These are phyloP conservation scores for Picea sitchensis DNA, from an alignment of 75 land plant species.

Conservation along the genomic window DNA sequence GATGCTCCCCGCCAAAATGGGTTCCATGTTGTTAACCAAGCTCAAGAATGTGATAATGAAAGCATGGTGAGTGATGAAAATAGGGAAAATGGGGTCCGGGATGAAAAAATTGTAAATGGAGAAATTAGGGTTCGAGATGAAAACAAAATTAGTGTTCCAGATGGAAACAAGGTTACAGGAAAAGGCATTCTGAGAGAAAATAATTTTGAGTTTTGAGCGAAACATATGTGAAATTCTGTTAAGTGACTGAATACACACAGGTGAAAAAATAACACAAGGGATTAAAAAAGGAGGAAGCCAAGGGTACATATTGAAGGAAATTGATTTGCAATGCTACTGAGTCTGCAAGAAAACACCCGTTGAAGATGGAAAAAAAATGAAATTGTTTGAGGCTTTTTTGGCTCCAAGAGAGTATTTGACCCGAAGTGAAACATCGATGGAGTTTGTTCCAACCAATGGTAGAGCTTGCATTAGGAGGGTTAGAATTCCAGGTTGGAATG, in stretches of 20 bases:
- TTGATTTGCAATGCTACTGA: neutral
- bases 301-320: neutral
- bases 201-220: neutral
- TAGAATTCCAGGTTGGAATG: neutral
- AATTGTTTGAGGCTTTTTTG: neutral
- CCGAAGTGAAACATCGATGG: too few species aligned
- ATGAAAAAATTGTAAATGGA: too few species aligned
- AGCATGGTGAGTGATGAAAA: neutral
- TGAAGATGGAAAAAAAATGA: too few species aligned
- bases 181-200: neutral
- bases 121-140: neutral
- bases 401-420: too few species aligned
- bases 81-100: too few species aligned
- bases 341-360: too few species aligned
- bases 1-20: slow-evolving; percentile 1
- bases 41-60: neutral
- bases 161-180: neutral
- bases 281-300: neutral
- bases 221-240: neutral
- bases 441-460: neutral
- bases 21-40: neutral
- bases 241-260: too few species aligned
- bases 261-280: neutral
- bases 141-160: neutral
- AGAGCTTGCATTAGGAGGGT: neutral